Conservation (phyloP, 2,329 filamentous ascomycete genomes). For the Chaetomium strumarium region DNA sequence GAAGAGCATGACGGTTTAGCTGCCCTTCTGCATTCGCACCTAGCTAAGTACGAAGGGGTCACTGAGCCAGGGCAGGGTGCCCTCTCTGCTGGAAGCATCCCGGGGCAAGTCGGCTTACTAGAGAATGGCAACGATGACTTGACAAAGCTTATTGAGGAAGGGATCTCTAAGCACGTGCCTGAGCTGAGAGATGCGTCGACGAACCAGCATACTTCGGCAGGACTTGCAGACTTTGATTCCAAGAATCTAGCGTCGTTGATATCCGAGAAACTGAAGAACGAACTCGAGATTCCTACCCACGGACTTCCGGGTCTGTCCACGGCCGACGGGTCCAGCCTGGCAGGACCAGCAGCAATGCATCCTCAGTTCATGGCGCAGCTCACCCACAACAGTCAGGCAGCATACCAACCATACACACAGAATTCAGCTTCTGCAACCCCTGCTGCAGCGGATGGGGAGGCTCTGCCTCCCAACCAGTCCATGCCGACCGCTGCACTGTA, state of each 20-base stretch:
- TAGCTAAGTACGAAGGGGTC: slow-evolving; percentile 8
- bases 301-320: slow-evolving; percentile 15
- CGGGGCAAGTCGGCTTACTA: slow-evolving; percentile 1
- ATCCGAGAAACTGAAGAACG: slow-evolving; percentile 18
- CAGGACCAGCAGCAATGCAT: slow-evolving; percentile 7
- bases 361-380: slow-evolving; percentile 16
- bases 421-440: slow-evolving; percentile 26
- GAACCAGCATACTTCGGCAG: slow-evolving; percentile 1
- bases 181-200: slow-evolving; percentile 11
- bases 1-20: slow-evolving; percentile 19
- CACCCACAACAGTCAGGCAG: slow-evolving; percentile 12
- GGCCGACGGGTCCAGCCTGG: background rate
- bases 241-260: slow-evolving; percentile 22
- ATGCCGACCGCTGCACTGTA: slow-evolving; percentile 51
- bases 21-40: slow-evolving; percentile 19
- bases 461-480: slow-evolving; percentile 51
- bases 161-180: slow-evolving; percentile 12
- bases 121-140: slow-evolving; percentile 16
- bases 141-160: slow-evolving; percentile 20
- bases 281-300: slow-evolving; percentile 11
- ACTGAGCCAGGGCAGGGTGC: background rate
- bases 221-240: slow-evolving; percentile 10
- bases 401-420: slow-evolving; percentile 25
- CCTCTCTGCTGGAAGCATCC: slow-evolving; percentile 1
- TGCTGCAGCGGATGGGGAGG: slow-evolving; percentile 29